Evolutionary conservation across 306 rosid genomes (phyloP).

Genomic region (Acacia melanoxylon): DNA sequence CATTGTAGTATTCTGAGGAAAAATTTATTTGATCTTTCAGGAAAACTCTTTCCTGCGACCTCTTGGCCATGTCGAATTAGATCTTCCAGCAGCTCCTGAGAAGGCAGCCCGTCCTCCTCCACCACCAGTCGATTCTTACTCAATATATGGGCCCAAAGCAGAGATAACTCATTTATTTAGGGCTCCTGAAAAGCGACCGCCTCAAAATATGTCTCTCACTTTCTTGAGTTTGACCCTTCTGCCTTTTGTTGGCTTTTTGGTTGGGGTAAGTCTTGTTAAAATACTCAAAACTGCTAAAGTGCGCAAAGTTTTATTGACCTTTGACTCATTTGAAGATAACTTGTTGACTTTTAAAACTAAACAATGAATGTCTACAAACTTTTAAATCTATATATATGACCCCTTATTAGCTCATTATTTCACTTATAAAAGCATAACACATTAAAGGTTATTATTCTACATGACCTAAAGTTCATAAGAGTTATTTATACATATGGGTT

Average conservation of each 20-base stretch:
- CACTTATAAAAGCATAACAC: neutral
- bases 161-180: conserved; percentile 89
- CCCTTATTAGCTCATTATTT: neutral
- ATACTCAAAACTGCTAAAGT: neutral
- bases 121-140: conserved; percentile 61
- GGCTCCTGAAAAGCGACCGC: conserved; percentile 88
- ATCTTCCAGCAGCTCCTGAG: conserved; percentile 97
- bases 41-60: conserved; percentile 84
- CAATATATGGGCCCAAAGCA: conserved; percentile 81
- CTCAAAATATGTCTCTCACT: conserved; percentile 72
- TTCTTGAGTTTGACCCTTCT: conserved; percentile 81
- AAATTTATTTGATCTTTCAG: conserved; percentile 42
- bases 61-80: conserved; percentile 79
- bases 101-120: conserved; percentile 83
- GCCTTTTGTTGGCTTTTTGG: conserved; percentile 81
- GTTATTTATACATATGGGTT: no score
- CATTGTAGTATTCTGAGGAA: conserved; percentile 24
- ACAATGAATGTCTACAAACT: neutral
- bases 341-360: neutral
- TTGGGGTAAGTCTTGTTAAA: conserved; percentile 72
- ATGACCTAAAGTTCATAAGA: neutral
- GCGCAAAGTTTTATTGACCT: neutral
- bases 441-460: neutral
- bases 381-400: neutral
- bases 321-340: neutral